Evolutionary conservation across 2,329 filamentous ascomycete species (phyloP).

Genomic region (Hortaea sp.): DNA sequence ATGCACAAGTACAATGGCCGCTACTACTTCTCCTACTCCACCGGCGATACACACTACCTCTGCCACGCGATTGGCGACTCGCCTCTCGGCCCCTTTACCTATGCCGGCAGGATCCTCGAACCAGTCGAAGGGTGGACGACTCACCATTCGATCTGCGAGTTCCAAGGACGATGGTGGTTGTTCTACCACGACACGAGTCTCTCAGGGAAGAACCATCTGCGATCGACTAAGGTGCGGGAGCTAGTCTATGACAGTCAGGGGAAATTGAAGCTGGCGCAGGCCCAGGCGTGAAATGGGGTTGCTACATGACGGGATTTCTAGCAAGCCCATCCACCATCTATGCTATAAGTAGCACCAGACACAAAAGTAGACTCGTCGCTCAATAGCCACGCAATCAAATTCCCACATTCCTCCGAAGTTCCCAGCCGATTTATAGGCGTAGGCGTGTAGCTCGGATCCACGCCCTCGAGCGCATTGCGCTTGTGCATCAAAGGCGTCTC

Average conservation of each 20-base stretch:
- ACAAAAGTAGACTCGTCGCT: constrained; percentile 39
- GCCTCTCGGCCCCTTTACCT: constrained; percentile 64
- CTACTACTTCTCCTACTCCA: constrained; percentile 39
- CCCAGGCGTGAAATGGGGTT: constrained; percentile 5
- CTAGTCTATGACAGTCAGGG: constrained; percentile 61
- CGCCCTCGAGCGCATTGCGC: constrained; percentile 19
- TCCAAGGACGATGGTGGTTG: constrained; percentile 59
- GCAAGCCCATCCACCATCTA: constrained; percentile 35
- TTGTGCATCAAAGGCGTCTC: constrained; percentile 20
- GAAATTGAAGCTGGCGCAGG: constrained; percentile 39
- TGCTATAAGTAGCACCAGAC: constrained; percentile 37
- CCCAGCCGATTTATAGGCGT: constrained; percentile 17
- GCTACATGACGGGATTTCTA: constrained; percentile 1
- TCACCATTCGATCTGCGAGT: constrained; percentile 70
- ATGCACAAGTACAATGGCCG: constrained; percentile 58
- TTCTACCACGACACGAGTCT: constrained; percentile 68
- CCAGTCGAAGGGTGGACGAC: constrained; percentile 74
- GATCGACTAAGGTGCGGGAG: constrained; percentile 65
- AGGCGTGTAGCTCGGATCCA: constrained; percentile 10
- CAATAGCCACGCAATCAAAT: constrained; percentile 38
- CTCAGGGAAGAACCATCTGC: constrained; percentile 58
- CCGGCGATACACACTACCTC: constrained; percentile 66
- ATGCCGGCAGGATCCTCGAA: constrained; percentile 60
- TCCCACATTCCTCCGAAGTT: constrained; percentile 14
- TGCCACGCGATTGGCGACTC: constrained; percentile 56